Evolutionary conservation across 371 early-diverging fungal genomes (phyloP).

Genomic region (Mucor velutinosus): DNA sequence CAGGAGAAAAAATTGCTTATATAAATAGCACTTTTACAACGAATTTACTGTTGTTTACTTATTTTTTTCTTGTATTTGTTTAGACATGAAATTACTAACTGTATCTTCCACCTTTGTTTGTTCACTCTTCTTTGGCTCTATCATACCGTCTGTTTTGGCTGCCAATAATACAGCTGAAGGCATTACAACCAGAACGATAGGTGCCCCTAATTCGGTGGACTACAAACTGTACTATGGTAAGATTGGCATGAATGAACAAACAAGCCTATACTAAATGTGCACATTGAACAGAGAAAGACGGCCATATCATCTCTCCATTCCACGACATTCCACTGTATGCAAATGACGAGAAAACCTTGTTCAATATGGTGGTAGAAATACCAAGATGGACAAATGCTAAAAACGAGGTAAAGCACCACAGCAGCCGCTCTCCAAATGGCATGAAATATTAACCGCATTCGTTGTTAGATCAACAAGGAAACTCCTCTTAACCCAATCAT

Average conservation of each 20-base stretch:
- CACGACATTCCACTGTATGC: constrained; percentile 94
- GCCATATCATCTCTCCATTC: constrained; percentile 82
- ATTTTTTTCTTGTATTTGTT: neutral
- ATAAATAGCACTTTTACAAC: neutral
- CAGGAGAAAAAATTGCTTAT: neutral
- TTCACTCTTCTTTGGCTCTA: constrained; percentile 3
- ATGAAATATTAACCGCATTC: neutral
- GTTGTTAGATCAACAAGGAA: constrained; percentile 74
- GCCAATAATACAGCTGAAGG: constrained; percentile 19
- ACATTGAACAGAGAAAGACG: constrained; percentile 38
- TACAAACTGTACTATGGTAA: constrained; percentile 87
- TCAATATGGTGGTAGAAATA: constrained; percentile 95
- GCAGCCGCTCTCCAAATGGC: neutral
- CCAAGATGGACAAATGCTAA: constrained; percentile 98
- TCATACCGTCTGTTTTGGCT: neutral
- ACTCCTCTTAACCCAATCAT: constrained; percentile 92
- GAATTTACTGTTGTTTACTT: neutral
- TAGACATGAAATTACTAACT: neutral
- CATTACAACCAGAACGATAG: constrained; percentile 76
- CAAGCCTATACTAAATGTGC: neutral
- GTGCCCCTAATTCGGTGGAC: constrained; percentile 87
- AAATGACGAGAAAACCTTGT: constrained; percentile 72
- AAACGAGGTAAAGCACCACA: constrained; percentile 75
- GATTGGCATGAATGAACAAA: neutral
- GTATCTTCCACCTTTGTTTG: constrained; percentile 7